phyloP scores from a whole-genome alignment of 2,329 filamentous ascomycete genomes.

The Colletotrichum liaoningense region DNA sequence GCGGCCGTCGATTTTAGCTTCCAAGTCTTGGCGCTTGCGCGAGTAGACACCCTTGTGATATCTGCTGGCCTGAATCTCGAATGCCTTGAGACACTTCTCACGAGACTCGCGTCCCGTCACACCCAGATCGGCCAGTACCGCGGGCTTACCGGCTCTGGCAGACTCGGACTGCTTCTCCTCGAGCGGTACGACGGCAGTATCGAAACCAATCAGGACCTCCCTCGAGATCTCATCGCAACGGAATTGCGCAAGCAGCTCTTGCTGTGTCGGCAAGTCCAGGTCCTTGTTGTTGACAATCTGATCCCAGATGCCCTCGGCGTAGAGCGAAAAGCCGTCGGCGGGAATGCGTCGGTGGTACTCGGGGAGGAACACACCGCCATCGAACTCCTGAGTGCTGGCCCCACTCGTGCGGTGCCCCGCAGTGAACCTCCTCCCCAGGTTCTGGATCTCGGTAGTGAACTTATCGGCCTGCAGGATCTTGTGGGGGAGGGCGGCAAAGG shows the following conservation, averaged over 20 bases:
- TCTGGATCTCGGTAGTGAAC: slow-evolving; percentile 83
- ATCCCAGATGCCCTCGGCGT: slow-evolving; percentile 95
- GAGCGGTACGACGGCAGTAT: slow-evolving; percentile 82
- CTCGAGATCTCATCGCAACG: slow-evolving; percentile 96
- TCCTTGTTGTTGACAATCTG: slow-evolving; percentile 99
- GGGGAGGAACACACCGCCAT: slow-evolving; percentile 87
- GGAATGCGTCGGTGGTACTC: slow-evolving; percentile 97
- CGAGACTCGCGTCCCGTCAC: slow-evolving; percentile 78
- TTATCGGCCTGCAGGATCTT: slow-evolving; percentile 96
- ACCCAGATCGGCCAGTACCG: slow-evolving; percentile 81
- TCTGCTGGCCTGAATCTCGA: slow-evolving; percentile 89
- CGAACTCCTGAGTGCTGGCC: slow-evolving; percentile 73
- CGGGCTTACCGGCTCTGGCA: slow-evolving; percentile 76
- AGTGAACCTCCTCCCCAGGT: slow-evolving; percentile 83
- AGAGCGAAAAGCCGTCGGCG: slow-evolving; percentile 95
- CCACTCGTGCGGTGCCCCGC: slow-evolving; percentile 81
- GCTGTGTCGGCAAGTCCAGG: slow-evolving; percentile 93
- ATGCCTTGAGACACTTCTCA: slow-evolving; percentile 80
- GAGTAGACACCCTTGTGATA: slow-evolving; percentile 97
- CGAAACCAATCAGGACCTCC: slow-evolving; percentile 87
- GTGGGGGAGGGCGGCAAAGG: slow-evolving; percentile 94
- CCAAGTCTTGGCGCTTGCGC: slow-evolving; percentile 86
- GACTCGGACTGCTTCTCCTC: slow-evolving; percentile 88
- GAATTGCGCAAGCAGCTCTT: slow-evolving; percentile 96
- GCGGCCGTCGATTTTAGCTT: slow-evolving; percentile 86